Percentiles rank a stretch among this genome's conserved stretches.
phyloP scores from a whole-genome alignment of 140 eudicot species.

The Erigeron philadelphicus region DNA sequence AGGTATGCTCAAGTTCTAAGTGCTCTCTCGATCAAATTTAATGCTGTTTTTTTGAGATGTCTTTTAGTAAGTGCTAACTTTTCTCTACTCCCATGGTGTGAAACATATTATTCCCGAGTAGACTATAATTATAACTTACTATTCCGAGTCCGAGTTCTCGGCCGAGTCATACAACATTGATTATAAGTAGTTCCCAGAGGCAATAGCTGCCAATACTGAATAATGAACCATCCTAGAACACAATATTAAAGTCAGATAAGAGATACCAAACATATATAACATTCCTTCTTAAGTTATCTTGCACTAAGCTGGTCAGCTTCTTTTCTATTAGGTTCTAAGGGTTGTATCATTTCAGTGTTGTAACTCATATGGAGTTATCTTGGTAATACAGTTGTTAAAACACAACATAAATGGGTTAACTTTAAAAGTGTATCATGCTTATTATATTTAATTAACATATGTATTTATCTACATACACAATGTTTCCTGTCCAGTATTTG shows the following conservation, averaged over 20 bases:
- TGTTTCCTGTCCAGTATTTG: background rate
- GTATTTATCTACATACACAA: background rate
- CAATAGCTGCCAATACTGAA: background rate
- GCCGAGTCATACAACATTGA: too few relatives aligned
- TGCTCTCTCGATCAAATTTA: background rate
- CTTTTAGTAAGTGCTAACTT: background rate
- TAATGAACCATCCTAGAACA: background rate
- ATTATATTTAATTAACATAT: background rate
- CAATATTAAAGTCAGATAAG: background rate
- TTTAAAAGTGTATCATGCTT: background rate
- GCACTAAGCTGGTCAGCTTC: background rate
- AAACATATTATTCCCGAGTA: background rate
- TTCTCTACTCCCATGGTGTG: background rate
- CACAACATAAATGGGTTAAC: background rate
- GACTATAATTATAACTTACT: background rate
- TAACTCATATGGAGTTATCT: background rate
- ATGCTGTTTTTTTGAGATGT: background rate
- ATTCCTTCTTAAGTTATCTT: background rate
- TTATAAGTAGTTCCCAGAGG: background rate
- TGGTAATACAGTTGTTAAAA: background rate
- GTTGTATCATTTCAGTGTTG: background rate
- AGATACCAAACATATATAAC: background rate
- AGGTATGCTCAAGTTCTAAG: constrained; percentile 43
- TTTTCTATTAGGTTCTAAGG: background rate
- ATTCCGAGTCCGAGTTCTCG: too few relatives aligned